Evolutionary conservation across 805 yeast genomes (phyloP), one percentile per base, ranked within the genome.

Genomic region (Metschnikowia lachancei): DNA sequence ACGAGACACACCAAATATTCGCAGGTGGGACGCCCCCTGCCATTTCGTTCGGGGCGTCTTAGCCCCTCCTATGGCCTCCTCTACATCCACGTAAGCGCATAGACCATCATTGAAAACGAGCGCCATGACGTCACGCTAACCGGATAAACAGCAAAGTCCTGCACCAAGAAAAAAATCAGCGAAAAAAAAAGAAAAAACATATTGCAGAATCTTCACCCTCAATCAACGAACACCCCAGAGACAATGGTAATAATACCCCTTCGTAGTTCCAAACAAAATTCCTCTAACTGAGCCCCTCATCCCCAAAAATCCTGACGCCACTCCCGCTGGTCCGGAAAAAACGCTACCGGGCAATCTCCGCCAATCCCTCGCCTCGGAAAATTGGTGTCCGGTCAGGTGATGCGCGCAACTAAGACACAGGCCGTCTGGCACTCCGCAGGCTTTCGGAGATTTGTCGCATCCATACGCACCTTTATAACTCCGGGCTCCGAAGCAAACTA

Each of bases 321-420:
- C 32, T 29, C 16, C 32, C 24, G 24, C 24, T n/a, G n/a, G n/a
- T n/a, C n/a, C n/a, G n/a, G n/a, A n/a, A n/a, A n/a, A n/a, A n/a
- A n/a, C n/a, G n/a, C n/a, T n/a, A n/a, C n/a, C n/a, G n/a, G n/a
- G n/a, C n/a, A n/a, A n/a, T n/a, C n/a, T n/a, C n/a, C 24, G 4
- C 8, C 24, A 22, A 4, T 22, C 24, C 24, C 4, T 29, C 10
- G 13, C 35, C 31, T 41, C 53, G 53, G 53, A 41, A 39, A 40
- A 32, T 35, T 20, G 47, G 42, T 18, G 50, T 43, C 53, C 53
- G 53, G 53, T 51, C 55, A 51, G 53, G 53, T 51, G 55, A 49
- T 28, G 29, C 47, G 44, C 46, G 43, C 20, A 13, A 10, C 28
- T 22, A 6, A 16, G n/a, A 14, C 16, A 22, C 8, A 5, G 8